Evolutionary conservation across 1,284 basidiomycete species (phyloP).

Genomic region (Erythrobasidium hasegawianum): DNA sequence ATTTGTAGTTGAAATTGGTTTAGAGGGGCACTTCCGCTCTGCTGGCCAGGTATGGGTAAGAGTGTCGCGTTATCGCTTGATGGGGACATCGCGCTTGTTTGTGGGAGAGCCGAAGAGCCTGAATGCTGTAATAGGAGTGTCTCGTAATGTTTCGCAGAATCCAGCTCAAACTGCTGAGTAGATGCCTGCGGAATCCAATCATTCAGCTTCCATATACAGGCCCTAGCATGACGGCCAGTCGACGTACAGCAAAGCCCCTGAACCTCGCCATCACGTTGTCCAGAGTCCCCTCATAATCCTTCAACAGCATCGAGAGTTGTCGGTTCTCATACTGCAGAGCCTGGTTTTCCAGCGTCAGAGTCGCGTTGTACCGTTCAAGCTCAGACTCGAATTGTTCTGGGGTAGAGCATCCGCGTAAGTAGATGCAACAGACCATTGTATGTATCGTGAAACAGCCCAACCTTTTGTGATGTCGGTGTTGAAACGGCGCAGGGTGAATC

Average conservation of each 20-base stretch:
- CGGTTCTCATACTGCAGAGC: conserved; percentile 88
- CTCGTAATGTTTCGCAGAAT: conserved; percentile 87
- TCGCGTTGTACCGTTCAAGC: conserved; percentile 81
- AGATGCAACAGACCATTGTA: too few species aligned
- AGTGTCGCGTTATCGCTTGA: neutral
- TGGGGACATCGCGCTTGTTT: neutral
- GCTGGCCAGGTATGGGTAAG: neutral
- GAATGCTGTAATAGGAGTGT: conserved; percentile 59
- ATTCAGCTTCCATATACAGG: too few species aligned
- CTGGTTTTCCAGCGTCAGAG: conserved; percentile 90
- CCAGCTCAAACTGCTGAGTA: conserved; percentile 85
- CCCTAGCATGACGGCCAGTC: neutral
- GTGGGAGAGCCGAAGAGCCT: neutral
- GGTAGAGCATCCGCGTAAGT: too few species aligned
- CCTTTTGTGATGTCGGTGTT: conserved; percentile 91
- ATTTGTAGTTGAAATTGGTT: neutral
- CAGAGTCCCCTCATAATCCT: conserved; percentile 91
- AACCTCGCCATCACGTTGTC: conserved; percentile 97
- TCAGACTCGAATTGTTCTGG: conserved; percentile 89
- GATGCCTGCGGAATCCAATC: conserved; percentile 61
- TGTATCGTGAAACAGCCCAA: conserved; percentile 49
- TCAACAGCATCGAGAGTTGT: conserved; percentile 78
- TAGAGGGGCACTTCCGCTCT: neutral
- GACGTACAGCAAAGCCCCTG: conserved; percentile 81
- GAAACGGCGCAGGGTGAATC: conserved; percentile 78